phyloP scores from a whole-genome alignment of 768 basidiomycete species.

The Hygrophorus russula region DNA sequence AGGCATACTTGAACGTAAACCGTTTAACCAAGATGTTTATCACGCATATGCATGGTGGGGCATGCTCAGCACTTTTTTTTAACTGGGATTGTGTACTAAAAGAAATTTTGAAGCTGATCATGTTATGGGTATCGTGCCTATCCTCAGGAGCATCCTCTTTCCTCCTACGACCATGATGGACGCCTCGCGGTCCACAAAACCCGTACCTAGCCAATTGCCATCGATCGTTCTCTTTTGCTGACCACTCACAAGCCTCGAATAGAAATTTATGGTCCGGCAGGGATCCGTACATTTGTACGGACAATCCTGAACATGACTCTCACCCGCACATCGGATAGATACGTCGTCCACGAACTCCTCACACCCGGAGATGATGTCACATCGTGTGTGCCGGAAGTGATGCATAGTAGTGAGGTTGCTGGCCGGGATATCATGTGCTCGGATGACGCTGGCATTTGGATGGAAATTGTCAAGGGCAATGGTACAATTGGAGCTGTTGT shows the following conservation, averaged over 20 bases:
- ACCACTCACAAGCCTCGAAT: conserved; percentile 33
- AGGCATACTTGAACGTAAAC: conserved; percentile 22
- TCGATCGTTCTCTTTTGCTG: neutral
- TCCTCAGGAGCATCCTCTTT: conserved; percentile 49
- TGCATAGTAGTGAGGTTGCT: conserved; percentile 53
- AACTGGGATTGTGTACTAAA: neutral
- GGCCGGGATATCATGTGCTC: conserved; percentile 45
- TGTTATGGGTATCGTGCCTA: conserved; percentile 59
- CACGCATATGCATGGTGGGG: conserved; percentile 74
- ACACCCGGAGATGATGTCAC: conserved; percentile 40
- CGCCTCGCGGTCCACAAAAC: conserved; percentile 3
- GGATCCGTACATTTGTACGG: conserved; percentile 66
- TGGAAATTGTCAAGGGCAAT: conserved; percentile 27
- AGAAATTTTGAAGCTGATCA: conserved; percentile 47
- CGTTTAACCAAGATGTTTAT: conserved; percentile 64
- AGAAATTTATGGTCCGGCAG: conserved; percentile 72
- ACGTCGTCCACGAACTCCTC: conserved; percentile 73
- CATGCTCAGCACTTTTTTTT: neutral
- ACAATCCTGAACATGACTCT: conserved; percentile 58
- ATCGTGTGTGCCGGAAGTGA: conserved; percentile 33
- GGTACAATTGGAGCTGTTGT: conserved; percentile 29
- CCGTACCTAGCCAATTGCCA: neutral
- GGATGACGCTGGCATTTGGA: conserved; percentile 56
- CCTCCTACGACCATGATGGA: conserved; percentile 22
- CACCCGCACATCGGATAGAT: conserved; percentile 47